Percentiles rank a stretch among this genome's conserved stretches.
Evolutionary conservation across 2,329 filamentous ascomycete genomes (phyloP).

Genomic region (Dothideomycetes sp.): DNA sequence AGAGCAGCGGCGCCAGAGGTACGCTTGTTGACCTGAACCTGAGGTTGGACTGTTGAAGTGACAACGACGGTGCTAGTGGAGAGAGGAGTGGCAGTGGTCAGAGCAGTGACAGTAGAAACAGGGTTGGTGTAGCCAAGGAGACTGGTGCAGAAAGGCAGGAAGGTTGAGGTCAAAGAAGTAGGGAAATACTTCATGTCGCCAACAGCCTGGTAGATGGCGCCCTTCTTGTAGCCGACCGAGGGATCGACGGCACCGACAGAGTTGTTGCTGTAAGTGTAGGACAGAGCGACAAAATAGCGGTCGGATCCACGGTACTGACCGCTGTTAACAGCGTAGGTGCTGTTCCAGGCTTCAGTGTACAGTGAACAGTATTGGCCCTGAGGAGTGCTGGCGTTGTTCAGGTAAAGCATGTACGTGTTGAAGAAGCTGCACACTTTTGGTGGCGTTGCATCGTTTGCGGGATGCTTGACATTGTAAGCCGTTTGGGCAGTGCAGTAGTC

Average conservation of each 20-base stretch:
- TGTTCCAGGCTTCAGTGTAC: conserved; percentile 16
- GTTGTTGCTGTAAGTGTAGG: conserved; percentile 13
- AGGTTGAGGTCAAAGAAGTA: too few relatives aligned
- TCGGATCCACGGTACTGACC: conserved; percentile 13
- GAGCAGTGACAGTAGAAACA: conserved; percentile 3
- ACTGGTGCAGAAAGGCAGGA: conserved; percentile 15
- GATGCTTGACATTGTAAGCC: conserved; percentile 17
- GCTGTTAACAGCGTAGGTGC: conserved; percentile 17
- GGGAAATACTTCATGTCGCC: conserved; percentile 14
- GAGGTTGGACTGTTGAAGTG: background rate
- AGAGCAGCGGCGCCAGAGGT: background rate
- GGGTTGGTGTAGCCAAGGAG: conserved; percentile 10
- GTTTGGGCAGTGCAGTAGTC: conserved; percentile 19
- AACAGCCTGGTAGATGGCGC: conserved; percentile 14
- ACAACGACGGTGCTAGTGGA: background rate
- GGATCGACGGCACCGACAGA: conserved; percentile 5
- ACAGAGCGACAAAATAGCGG: conserved; percentile 11
- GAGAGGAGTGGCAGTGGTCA: conserved; percentile 7
- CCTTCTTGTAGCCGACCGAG: background rate
- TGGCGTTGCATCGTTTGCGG: conserved; percentile 4
- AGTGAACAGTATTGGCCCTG: conserved; percentile 12
- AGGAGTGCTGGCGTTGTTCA: conserved; percentile 15
- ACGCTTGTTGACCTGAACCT: conserved; percentile 6
- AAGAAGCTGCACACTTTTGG: conserved; percentile 6
- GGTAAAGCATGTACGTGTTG: conserved; percentile 10